phyloP scores from a whole-genome alignment of 768 basidiomycete genomes.

The Crepidotus variabilis region DNA sequence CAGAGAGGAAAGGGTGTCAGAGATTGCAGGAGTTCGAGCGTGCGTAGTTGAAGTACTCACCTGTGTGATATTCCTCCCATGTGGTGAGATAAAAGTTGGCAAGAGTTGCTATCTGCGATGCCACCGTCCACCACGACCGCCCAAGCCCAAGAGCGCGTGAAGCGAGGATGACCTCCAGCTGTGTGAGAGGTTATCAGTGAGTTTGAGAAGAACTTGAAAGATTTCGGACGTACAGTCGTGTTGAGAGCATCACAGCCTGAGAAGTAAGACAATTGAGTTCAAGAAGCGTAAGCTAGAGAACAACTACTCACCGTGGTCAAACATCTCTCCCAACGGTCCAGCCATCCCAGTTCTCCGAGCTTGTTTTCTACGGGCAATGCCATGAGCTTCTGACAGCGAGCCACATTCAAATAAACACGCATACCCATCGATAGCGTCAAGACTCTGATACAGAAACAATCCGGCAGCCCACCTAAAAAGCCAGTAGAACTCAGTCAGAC shows the following conservation, averaged over 20 bases:
- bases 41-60: conserved; percentile 26
- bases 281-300: not conserved
- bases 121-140: conserved; percentile 96
- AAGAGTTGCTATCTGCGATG: conserved; percentile 72
- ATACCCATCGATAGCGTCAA: conserved; percentile 88
- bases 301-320: conserved; percentile 81
- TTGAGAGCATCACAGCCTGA: conserved; percentile 90
- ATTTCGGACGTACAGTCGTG: conserved; percentile 62
- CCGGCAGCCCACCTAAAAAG: conserved; percentile 75
- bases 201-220: not conserved
- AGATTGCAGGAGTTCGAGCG: not conserved
- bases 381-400: not conserved
- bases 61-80: conserved; percentile 88
- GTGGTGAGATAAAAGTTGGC: conserved; percentile 82
- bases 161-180: conserved; percentile 87
- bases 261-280: not conserved
- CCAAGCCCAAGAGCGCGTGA: conserved; percentile 87
- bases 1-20: not conserved
- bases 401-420: conserved; percentile 21
- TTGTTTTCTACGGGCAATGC: conserved; percentile 71
- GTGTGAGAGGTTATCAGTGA: conserved; percentile 1
- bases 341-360: conserved; percentile 95
- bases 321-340: conserved; percentile 97
- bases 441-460: conserved; percentile 86
- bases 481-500: not conserved